Evolutionary conservation across 768 basidiomycete genomes (phyloP).

Genomic region (Naganishia antarctica): DNA sequence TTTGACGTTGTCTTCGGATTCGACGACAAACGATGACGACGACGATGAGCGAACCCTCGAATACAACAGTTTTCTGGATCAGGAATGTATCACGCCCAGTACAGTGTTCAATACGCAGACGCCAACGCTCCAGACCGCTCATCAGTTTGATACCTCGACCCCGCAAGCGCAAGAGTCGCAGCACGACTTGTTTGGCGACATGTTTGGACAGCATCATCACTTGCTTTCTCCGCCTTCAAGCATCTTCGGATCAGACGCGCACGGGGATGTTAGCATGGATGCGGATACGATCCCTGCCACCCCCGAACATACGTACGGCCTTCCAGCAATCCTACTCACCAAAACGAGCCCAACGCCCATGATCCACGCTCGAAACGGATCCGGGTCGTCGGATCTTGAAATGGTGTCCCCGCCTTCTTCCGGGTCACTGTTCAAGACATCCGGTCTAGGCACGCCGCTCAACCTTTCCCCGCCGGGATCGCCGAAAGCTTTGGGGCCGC

Average conservation of each 20-base stretch:
- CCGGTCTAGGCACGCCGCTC: constrained; percentile 10
- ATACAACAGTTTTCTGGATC: too few relatives aligned
- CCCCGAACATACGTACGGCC: background rate
- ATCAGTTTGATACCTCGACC: background rate
- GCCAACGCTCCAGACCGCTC: background rate
- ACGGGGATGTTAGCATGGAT: constrained; percentile 2
- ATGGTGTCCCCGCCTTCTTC: background rate
- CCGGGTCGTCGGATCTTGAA: constrained; percentile 15
- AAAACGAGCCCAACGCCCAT: constrained; percentile 15
- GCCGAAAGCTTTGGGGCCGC: background rate
- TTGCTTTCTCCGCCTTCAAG: constrained; percentile 1
- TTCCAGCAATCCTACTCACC: constrained; percentile 9
- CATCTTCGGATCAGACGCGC: background rate
- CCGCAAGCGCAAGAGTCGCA: too few relatives aligned
- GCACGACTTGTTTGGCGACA: constrained; percentile 15
- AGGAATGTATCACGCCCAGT: constrained; percentile 12
- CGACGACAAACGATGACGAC: background rate
- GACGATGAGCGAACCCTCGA: background rate
- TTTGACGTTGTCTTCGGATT: constrained; percentile 6
- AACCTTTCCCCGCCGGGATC: constrained; percentile 8
- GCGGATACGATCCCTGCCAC: constrained; percentile 11
- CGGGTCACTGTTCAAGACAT: too few relatives aligned
- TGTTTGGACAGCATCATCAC: constrained; percentile 1
- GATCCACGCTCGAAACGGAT: constrained; percentile 12
- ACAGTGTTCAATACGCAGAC: constrained; percentile 8